phyloP scores from a whole-genome alignment of 306 rosid genomes.

The Sindora glabra region DNA sequence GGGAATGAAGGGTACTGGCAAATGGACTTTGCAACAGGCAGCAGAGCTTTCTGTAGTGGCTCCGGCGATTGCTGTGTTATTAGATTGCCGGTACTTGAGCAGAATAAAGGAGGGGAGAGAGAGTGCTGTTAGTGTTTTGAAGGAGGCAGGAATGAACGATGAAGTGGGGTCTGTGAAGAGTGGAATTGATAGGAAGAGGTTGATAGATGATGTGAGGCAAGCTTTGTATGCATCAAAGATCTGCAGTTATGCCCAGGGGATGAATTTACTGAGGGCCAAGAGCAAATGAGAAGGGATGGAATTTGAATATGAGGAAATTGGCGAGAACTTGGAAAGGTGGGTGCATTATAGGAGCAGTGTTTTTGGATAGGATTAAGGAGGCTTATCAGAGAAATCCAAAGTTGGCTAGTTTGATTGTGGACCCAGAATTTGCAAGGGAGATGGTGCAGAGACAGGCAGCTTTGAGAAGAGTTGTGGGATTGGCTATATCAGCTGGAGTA shows the following conservation, averaged over 20 bases:
- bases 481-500: conserved; percentile 76
- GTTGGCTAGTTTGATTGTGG: conserved; percentile 73
- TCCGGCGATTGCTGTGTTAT: conserved; percentile 75
- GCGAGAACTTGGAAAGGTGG: conserved; percentile 99
- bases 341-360: conserved; percentile 86
- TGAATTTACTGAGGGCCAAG: conserved; percentile 90
- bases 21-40: conserved; percentile 95
- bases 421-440: conserved; percentile 84
- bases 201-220: conserved; percentile 91
- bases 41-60: conserved; percentile 91
- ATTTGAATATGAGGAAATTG: conserved; percentile 75
- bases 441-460: conserved; percentile 98
- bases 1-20: conserved; percentile 93
- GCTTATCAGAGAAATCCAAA: conserved; percentile 82
- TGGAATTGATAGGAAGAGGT: conserved; percentile 65
- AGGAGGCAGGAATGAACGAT: conserved; percentile 72
- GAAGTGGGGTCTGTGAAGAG: conserved; percentile 29
- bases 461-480: conserved; percentile 86
- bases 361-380: conserved; percentile 86
- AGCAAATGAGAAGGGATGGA: conserved; percentile 80
- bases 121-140: conserved; percentile 52
- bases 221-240: conserved; percentile 92
- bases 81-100: conserved; percentile 78
- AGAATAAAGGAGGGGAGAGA: conserved; percentile 93
- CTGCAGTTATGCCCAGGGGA: conserved; percentile 94